These are phyloP conservation scores for Urtica urens DNA, from an alignment of 306 rosid species.

Conservation along the genomic window DNA sequence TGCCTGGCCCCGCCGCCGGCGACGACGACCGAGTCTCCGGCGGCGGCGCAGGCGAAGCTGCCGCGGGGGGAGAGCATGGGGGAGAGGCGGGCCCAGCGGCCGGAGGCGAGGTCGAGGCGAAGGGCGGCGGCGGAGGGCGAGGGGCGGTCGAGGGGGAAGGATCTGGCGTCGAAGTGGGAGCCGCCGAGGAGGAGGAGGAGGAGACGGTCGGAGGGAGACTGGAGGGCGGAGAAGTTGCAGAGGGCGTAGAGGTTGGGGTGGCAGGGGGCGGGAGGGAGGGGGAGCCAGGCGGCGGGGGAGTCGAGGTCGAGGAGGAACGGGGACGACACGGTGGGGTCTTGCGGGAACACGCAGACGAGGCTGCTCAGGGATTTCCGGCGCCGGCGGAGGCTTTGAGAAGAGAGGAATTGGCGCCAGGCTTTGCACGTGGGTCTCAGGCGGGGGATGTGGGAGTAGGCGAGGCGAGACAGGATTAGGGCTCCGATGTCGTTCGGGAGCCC, in stretches of 20 bases:
- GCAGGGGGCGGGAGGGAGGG: conserved; percentile 70
- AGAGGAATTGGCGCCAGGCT: conserved; percentile 53
- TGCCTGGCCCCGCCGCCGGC: conserved; percentile 90
- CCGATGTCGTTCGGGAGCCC: conserved; percentile 72
- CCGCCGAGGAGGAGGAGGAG: conserved; percentile 65
- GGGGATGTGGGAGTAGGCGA: conserved; percentile 48
- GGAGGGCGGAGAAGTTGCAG: conserved; percentile 69
- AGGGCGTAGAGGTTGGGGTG: conserved; percentile 65
- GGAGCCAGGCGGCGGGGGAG: conserved; percentile 62
- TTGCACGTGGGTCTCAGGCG: conserved; percentile 58
- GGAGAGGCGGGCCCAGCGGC: conserved; percentile 44
- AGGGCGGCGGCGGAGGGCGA: conserved; percentile 39
- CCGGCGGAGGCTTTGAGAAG: conserved; percentile 45
- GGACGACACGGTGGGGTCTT: conserved; percentile 47
- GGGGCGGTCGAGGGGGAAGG: conserved; percentile 79
- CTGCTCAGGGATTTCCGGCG: conserved; percentile 14
- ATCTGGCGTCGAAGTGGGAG: conserved; percentile 76
- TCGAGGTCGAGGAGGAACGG: conserved; percentile 68
- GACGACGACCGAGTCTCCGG: conserved; percentile 37
- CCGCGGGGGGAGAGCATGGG: conserved; percentile 67
- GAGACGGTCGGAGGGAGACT: conserved; percentile 40
- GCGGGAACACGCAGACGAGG: conserved; percentile 69
- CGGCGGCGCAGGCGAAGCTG: conserved; percentile 69
- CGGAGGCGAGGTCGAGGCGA: conserved; percentile 39
- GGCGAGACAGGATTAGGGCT: conserved; percentile 32